Base-by-base conservation (phyloP, 495 filamentous ascomycete species). In the Aspergillus funiculosus region DNA sequence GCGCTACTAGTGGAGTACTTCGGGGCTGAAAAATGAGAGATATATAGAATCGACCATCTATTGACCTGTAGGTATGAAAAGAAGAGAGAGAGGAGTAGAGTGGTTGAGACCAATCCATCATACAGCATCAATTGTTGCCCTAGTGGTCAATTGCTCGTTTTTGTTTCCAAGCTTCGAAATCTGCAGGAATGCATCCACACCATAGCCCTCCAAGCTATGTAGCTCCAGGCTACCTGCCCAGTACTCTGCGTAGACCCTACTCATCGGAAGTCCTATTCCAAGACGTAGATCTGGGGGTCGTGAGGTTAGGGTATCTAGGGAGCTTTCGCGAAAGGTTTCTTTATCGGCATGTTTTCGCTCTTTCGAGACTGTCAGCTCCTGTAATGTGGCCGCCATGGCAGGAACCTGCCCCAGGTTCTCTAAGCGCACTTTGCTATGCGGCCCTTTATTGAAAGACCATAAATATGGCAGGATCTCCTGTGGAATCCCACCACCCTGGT, bases 161-260 rank as follows among this genome's bases (percentile, higher is more conserved):
- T 96, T 96, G 66, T 99, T 99, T 15, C 92, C 92, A 43, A 99
- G 74, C 65, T 95, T 95, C 5, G 87, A 91, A 27, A 99, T 95
- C 64, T 97, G 91, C 49, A 99, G 63, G 60, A 97, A 99, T 1
- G 86, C 91, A 68, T 99, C 92, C n/a, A 94, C 89, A 1, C 92
- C 92, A 54, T 96, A 99, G 0, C 92, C 92, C 55, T 97, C 92
- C 26, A 99, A 66, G 61, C 83, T 95, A 62, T 97, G 92, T 48
- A 97, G 58, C 60, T 95, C 88, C 18, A 99, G 64, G 59, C 78
- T 91, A 1, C 92, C 92, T 6, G 94, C 92, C 92, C 92, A 99
- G 65, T 97, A 98, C 64, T 99, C 91, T 11, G 94, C 91, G 61
- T 97, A 99, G 10, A 97, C 87, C 48, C 89, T 78, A 50, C 87